phyloP scores from a whole-genome alignment of 768 basidiomycete genomes.

The Mrakia blollopis region DNA sequence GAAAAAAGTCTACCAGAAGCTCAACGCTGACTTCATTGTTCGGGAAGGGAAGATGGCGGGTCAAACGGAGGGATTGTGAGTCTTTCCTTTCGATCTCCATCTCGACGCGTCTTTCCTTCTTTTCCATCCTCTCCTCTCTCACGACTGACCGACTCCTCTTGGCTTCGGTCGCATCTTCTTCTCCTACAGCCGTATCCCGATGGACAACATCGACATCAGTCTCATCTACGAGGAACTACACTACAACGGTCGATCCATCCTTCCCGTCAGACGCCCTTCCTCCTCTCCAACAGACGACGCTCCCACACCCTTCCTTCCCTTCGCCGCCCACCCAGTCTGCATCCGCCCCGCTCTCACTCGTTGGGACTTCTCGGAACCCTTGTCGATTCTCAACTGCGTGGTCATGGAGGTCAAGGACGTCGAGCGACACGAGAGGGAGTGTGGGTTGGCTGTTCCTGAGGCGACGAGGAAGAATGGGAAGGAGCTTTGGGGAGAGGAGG shows the following conservation, averaged over 20 bases:
- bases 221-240: constrained; percentile 31
- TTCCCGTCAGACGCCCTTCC: constrained; percentile 7
- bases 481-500: constrained; percentile 68
- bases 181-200: constrained; percentile 8
- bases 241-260: constrained; percentile 26
- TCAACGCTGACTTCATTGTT: constrained; percentile 68
- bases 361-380: constrained; percentile 66
- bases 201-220: constrained; percentile 21
- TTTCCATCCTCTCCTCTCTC: background rate
- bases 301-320: constrained; percentile 59
- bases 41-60: constrained; percentile 51
- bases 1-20: constrained; percentile 72
- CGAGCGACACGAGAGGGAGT: constrained; percentile 58
- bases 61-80: constrained; percentile 23
- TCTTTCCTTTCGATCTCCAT: background rate
- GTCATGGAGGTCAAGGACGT: constrained; percentile 74
- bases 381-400: constrained; percentile 76
- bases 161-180: background rate
- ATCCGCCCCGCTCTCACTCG: constrained; percentile 67
- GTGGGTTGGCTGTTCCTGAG: constrained; percentile 37
- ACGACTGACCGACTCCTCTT: background rate
- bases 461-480: constrained; percentile 46
- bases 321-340: constrained; percentile 58
- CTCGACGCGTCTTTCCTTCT: background rate
- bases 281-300: constrained; percentile 19